Percentiles rank a stretch among this genome's conserved stretches.
Conservation (phyloP, 2,329 filamentous ascomycete species). For the Biscogniauxia mediterranea region DNA sequence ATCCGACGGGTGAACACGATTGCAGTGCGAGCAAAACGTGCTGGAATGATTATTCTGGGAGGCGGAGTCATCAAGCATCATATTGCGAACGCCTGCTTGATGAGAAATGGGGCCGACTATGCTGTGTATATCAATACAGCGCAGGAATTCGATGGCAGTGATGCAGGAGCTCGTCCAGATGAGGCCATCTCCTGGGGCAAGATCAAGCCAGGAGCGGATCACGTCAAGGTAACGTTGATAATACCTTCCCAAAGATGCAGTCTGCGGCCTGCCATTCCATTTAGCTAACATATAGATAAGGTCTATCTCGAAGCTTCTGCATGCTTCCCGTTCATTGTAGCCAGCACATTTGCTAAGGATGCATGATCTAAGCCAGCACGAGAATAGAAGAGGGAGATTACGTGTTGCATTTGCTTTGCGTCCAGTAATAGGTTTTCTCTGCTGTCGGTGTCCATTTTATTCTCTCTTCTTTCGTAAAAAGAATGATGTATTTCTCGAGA, state of each 20-base stretch:
- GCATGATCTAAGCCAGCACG: conserved; percentile 18
- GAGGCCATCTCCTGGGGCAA: conserved; percentile 99
- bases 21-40: conserved; percentile 79
- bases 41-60: conserved; percentile 93
- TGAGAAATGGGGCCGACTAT: conserved; percentile 96
- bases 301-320: conserved; percentile 64
- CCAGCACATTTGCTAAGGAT: conserved; percentile 64
- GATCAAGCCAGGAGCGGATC: conserved; percentile 84
- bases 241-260: neutral
- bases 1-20: conserved; percentile 92
- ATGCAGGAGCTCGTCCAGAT: conserved; percentile 90
- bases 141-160: conserved; percentile 96
- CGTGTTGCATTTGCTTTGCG: neutral
- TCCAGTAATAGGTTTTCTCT: neutral
- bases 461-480: too few relatives aligned
- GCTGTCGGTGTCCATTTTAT: neutral
- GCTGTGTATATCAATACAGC: conserved; percentile 98
- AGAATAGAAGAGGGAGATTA: neutral
- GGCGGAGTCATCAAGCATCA: conserved; percentile 98
- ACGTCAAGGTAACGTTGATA: conserved; percentile 69
- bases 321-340: conserved; percentile 65
- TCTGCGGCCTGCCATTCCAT: too few relatives aligned
- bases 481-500: too few relatives aligned
- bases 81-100: conserved; percentile 94
- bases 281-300: conserved; percentile 33